Conservation (phyloP, 2,329 filamentous ascomycete species). For the Phyllosticta capitalensis region DNA sequence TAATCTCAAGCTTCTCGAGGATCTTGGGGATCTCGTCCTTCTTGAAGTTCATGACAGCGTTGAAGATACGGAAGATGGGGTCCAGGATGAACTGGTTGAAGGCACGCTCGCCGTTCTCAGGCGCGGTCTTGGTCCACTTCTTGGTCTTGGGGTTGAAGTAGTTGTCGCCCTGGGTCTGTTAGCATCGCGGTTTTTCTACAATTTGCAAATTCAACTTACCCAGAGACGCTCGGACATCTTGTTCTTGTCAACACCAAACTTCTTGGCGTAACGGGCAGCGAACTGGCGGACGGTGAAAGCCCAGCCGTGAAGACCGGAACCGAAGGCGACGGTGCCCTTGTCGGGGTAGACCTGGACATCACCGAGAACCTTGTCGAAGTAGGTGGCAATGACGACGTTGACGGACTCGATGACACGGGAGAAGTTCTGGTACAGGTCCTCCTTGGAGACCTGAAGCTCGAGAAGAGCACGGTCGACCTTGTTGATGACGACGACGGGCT, state of each 20-base stretch:
- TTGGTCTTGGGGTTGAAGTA: slow-evolving; percentile 99
- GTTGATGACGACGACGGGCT: slow-evolving; percentile 99
- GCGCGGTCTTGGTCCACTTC: slow-evolving; percentile 94
- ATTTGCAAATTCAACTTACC: slow-evolving; percentile 44
- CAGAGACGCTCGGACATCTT: slow-evolving; percentile 99
- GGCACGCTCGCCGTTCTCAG: slow-evolving; percentile 89
- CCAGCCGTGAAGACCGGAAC: slow-evolving; percentile 99
- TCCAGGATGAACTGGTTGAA: slow-evolving; percentile 99
- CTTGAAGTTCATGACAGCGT: slow-evolving; percentile 96
- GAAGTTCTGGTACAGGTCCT: slow-evolving; percentile 99
- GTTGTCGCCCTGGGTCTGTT: slow-evolving; percentile 64
- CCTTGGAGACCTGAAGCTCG: slow-evolving; percentile 96
- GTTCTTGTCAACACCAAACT: slow-evolving; percentile 98
- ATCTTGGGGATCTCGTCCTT: slow-evolving; percentile 79
- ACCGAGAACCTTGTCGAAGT: slow-evolving; percentile 93
- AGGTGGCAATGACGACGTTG: slow-evolving; percentile 99
- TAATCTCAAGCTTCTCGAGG: slow-evolving; percentile 88
- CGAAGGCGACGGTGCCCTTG: slow-evolving; percentile 96
- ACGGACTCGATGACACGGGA: slow-evolving; percentile 98
- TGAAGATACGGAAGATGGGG: slow-evolving; percentile 99
- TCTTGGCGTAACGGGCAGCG: slow-evolving; percentile 93
- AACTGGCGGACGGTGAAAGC: slow-evolving; percentile 99
- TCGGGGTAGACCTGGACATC: slow-evolving; percentile 98
- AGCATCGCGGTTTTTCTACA: slow-evolving; percentile 13
- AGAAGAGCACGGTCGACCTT: slow-evolving; percentile 99